Conservation (phyloP, 2,329 filamentous ascomycete species). For the Monosporascus ibericus region DNA sequence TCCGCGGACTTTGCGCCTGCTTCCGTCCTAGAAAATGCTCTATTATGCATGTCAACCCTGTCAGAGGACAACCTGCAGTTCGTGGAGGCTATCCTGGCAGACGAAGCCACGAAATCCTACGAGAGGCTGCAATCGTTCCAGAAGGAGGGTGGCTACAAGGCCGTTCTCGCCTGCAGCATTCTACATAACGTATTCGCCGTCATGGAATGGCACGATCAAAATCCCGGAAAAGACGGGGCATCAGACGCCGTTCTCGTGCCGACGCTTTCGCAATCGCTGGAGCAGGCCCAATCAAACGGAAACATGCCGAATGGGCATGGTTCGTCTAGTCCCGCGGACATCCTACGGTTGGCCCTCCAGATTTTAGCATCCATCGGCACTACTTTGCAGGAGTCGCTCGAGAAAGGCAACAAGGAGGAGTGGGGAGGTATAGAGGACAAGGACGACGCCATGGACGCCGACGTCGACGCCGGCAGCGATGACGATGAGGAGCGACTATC, state of each 20-base stretch:
- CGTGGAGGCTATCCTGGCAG: conserved; percentile 45
- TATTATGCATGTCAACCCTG: conserved; percentile 51
- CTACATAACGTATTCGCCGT: conserved; percentile 57
- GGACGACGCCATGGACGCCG: conserved; percentile 30
- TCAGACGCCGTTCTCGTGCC: conserved; percentile 47
- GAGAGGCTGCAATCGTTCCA: conserved; percentile 43
- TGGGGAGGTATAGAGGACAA: conserved; percentile 33
- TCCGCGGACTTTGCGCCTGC: conserved; percentile 32
- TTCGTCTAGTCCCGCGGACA: conserved; percentile 37
- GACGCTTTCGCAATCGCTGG: conserved; percentile 34
- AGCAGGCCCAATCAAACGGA: conserved; percentile 24
- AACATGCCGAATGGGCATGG: conserved; percentile 26
- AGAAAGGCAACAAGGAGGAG: conserved; percentile 35
- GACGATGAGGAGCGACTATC: conserved; percentile 33
- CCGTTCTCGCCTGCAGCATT: conserved; percentile 52
- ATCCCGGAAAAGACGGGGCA: conserved; percentile 39
- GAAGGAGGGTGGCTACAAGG: conserved; percentile 39
- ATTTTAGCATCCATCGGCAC: conserved; percentile 60
- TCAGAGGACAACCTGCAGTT: conserved; percentile 54
- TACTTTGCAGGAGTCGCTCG: conserved; percentile 45
- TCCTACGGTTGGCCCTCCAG: conserved; percentile 51
- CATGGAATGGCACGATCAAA: conserved; percentile 47
- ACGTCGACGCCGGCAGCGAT: conserved; percentile 29
- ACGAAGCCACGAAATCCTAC: conserved; percentile 40
- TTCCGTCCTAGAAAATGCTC: conserved; percentile 39